These are phyloP conservation scores for Termitomyces sp. DNA, from an alignment of 768 basidiomycete genomes.

Conservation along the genomic window DNA sequence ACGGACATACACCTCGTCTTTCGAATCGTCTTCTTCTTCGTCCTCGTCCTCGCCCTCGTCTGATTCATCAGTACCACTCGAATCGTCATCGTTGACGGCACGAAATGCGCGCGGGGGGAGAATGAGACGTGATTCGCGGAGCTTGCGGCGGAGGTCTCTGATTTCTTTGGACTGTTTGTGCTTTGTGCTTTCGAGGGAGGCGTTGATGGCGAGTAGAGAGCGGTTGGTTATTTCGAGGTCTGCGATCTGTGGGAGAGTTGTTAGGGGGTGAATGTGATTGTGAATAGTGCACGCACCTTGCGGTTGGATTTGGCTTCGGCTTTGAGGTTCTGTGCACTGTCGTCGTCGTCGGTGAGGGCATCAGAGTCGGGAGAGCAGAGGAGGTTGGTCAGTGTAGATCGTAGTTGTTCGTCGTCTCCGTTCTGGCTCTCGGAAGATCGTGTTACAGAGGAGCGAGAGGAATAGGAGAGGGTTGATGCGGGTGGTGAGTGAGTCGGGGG, in stretches of 20 bases:
- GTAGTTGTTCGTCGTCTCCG: no score
- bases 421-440: no score
- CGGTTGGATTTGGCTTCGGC: no score
- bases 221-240: constrained; percentile 90
- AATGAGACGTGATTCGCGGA: constrained; percentile 79
- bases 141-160: constrained; percentile 74
- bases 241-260: constrained; percentile 67
- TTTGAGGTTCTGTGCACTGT: no score
- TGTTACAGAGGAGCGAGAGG: no score
- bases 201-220: constrained; percentile 83
- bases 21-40: constrained; percentile 28
- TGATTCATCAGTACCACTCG: constrained; percentile 9
- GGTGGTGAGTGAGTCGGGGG: no score
- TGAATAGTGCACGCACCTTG: no score
- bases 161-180: constrained; percentile 83
- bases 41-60: constrained; percentile 33
- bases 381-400: no score
- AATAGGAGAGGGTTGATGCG: no score
- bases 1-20: constrained; percentile 60
- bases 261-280: no score
- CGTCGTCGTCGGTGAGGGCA: no score
- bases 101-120: constrained; percentile 66
- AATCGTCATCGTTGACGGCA: constrained; percentile 51
- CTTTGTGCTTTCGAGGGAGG: constrained; percentile 77
- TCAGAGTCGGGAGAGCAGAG: no score